These are phyloP conservation scores for Gastrodia elata DNA, from an alignment of 106 monocot species.

Conservation along the genomic window DNA sequence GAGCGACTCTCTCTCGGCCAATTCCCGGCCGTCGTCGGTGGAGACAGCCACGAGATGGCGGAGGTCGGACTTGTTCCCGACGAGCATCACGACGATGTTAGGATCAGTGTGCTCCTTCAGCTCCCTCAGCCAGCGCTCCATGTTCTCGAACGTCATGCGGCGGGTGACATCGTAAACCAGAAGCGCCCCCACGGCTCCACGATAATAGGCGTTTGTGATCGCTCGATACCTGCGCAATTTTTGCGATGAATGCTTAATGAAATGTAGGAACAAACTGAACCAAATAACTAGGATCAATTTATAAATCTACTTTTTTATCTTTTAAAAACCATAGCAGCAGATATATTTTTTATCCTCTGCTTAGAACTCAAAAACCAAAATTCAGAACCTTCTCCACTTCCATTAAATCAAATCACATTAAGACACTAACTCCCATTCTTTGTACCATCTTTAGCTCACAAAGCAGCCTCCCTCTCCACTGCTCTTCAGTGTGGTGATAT, in stretches of 20 bases:
- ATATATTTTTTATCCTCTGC: too few relatives aligned
- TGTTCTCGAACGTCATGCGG: conserved; percentile 39
- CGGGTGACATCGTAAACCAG: conserved; percentile 53
- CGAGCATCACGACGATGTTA: conserved; percentile 43
- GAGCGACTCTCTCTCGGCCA: conserved; percentile 38
- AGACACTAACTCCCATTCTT: too few relatives aligned
- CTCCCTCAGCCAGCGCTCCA: conserved; percentile 44
- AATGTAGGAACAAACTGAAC: too few relatives aligned
- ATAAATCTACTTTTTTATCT: too few relatives aligned
- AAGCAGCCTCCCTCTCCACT: too few relatives aligned
- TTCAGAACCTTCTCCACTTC: too few relatives aligned
- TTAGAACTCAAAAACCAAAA: too few relatives aligned
- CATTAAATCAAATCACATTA: too few relatives aligned
- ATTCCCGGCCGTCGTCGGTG: conserved; percentile 33
- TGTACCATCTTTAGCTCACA: too few relatives aligned
- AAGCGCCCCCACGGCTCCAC: conserved; percentile 47
- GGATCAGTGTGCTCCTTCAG: conserved; percentile 47
- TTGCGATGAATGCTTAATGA: not conserved
- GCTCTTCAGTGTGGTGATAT: too few relatives aligned
- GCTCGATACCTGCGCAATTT: conserved; percentile 35
- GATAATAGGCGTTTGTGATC: conserved; percentile 55
- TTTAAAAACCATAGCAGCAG: too few relatives aligned
- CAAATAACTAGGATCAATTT: too few relatives aligned
- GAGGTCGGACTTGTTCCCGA: conserved; percentile 49
- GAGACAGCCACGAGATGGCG: conserved; percentile 49